These are phyloP conservation scores for Phaffomyces opuntiae DNA, from an alignment of 805 yeast genomes.

Conservation along the genomic window DNA sequence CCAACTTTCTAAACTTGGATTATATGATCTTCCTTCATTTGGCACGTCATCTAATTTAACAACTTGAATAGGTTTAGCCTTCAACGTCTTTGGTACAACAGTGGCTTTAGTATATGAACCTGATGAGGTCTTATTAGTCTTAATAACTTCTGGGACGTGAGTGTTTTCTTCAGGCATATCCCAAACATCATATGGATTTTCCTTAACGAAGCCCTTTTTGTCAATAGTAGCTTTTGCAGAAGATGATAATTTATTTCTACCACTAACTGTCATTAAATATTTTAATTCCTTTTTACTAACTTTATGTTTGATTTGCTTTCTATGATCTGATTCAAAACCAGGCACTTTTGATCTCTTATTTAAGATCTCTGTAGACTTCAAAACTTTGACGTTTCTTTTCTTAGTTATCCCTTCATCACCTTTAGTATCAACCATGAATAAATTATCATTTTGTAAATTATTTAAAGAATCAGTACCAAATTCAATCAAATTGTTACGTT, in stretches of 20 bases:
- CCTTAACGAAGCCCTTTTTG: constrained; percentile 54
- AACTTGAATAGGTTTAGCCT: constrained; percentile 45
- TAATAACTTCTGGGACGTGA: constrained; percentile 33
- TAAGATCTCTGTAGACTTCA: constrained; percentile 43
- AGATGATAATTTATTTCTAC: constrained; percentile 54
- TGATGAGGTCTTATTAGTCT: constrained; percentile 28
- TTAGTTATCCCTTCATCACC: constrained; percentile 43
- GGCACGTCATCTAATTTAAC: constrained; percentile 48
- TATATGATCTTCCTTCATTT: constrained; percentile 86
- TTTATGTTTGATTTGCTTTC: constrained; percentile 31
- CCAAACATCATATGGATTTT: constrained; percentile 67
- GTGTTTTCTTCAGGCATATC: constrained; percentile 27
- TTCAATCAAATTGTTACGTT: constrained; percentile 52
- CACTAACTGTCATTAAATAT: constrained; percentile 66
- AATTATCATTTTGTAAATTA: constrained; percentile 33
- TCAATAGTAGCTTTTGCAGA: constrained; percentile 46
- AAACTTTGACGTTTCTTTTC: constrained; percentile 31
- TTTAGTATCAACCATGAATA: constrained; percentile 61
- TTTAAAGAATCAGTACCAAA: constrained; percentile 41
- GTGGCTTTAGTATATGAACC: constrained; percentile 45
- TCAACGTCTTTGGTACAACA: constrained; percentile 48
- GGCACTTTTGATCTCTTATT: constrained; percentile 73
- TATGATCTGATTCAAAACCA: constrained; percentile 37
- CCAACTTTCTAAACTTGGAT: constrained; percentile 86
- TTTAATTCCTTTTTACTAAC: constrained; percentile 58